phyloP scores from a whole-genome alignment of 208 protist genomes.

The Trypanosoma mega region DNA sequence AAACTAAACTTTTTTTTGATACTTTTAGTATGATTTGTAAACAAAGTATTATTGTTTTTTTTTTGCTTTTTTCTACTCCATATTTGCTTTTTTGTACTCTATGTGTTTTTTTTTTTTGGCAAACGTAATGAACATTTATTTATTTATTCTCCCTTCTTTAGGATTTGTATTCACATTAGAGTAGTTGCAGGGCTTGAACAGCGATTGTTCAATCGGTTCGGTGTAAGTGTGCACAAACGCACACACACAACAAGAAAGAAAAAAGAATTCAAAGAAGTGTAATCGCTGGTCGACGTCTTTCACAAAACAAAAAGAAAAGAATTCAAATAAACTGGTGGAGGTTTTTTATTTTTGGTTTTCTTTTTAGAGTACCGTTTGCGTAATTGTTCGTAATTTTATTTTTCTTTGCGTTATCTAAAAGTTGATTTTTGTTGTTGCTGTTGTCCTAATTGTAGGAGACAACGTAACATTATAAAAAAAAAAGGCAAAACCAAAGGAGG shows the following conservation, averaged over 20 bases:
- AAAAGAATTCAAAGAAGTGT: no score
- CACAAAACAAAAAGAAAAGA: no score
- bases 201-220: no score
- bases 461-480: no score
- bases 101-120: constrained; percentile 22
- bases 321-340: no score
- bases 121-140: background rate
- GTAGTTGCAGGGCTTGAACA: no score
- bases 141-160: constrained; percentile 13
- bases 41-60: constrained; percentile 23
- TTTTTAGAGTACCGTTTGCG: background rate
- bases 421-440: background rate
- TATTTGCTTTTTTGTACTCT: constrained; percentile 3
- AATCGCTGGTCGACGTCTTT: no score
- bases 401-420: background rate
- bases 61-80: background rate
- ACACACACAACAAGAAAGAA: no score
- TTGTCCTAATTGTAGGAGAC: no score
- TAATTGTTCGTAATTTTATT: background rate
- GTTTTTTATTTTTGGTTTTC: background rate
- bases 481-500: no score
- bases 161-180: no score
- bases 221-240: no score
- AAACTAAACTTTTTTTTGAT: background rate
- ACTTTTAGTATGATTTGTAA: background rate